A percentile compares a stretch with the other conserved stretches of the same genome.
Conservation (phyloP, 441 rosid genomes). For the Gossypium davidsonii region DNA sequence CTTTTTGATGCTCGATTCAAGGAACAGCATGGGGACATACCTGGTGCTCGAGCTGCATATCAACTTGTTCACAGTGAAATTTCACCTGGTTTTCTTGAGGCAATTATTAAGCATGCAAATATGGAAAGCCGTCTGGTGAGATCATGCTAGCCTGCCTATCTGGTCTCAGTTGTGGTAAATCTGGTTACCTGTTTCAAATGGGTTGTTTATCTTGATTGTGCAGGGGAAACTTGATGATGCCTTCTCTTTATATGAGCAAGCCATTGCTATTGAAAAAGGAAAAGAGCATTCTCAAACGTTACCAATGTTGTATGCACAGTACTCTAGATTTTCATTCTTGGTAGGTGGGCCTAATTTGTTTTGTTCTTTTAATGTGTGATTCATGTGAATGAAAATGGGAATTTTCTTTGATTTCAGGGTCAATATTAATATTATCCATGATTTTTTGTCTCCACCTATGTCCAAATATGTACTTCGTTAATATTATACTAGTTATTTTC, state of each 20-base stretch:
- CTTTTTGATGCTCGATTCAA: conserved; percentile 83
- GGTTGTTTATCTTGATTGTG: conserved; percentile 21
- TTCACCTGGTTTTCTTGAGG: conserved; percentile 92
- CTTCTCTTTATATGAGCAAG: conserved; percentile 72
- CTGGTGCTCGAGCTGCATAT: conserved; percentile 79
- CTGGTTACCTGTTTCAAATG: conserved; percentile 7
- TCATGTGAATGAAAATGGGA: background rate
- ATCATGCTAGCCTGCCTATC: conserved; percentile 10
- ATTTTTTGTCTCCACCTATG: background rate
- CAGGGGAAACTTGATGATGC: conserved; percentile 82
- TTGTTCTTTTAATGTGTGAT: background rate
- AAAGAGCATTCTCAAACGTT: conserved; percentile 81
- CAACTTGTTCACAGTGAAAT: conserved; percentile 78
- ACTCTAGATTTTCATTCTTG: conserved; percentile 66
- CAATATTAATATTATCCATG: background rate
- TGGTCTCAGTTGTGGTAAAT: conserved; percentile 2
- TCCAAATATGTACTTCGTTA: background rate
- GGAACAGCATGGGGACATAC: conserved; percentile 76
- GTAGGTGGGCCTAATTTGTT: conserved; percentile 33
- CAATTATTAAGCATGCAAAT: conserved; percentile 86
- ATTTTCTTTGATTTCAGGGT: background rate
- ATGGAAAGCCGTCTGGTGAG: conserved; percentile 85
- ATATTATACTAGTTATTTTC: background rate
- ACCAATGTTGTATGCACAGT: conserved; percentile 84
- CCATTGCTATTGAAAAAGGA: conserved; percentile 90